phyloP scores from a whole-genome alignment of 352 stramenopile species.

The Phytophthora fragariae region DNA sequence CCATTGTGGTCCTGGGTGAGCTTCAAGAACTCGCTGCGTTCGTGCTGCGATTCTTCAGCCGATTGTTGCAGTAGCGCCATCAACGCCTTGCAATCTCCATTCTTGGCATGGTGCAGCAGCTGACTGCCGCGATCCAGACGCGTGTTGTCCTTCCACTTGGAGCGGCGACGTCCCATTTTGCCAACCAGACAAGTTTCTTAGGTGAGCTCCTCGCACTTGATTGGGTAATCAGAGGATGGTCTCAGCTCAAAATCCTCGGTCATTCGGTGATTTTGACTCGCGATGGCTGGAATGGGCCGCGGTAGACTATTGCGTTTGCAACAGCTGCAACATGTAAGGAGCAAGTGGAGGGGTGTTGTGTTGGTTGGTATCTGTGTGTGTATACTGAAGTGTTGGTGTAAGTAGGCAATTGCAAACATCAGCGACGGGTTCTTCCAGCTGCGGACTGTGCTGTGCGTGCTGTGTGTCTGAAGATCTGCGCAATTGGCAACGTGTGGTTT shows the following conservation, averaged over 20 bases:
- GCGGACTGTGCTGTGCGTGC: constrained; percentile 67
- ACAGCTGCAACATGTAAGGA: constrained; percentile 30
- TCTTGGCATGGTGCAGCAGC: constrained; percentile 64
- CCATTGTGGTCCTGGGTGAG: constrained; percentile 74
- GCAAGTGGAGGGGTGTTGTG: background rate
- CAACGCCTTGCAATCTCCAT: constrained; percentile 46
- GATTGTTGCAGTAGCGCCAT: constrained; percentile 36
- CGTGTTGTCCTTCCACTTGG: constrained; percentile 73
- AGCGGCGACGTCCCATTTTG: constrained; percentile 69
- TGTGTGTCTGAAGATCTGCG: background rate
- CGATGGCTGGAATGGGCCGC: constrained; percentile 11
- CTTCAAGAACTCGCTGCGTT: constrained; percentile 58
- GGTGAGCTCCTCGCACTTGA: too few species aligned
- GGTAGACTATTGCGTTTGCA: constrained; percentile 12
- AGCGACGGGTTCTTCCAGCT: constrained; percentile 75
- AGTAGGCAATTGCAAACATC: constrained; percentile 61
- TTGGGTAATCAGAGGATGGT: constrained; percentile 26
- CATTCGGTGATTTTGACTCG: constrained; percentile 13
- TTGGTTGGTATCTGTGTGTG: background rate
- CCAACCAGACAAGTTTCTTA: constrained; percentile 24
- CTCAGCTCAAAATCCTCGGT: constrained; percentile 1
- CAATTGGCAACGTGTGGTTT: background rate
- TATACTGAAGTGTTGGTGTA: constrained; percentile 1
- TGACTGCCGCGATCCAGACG: constrained; percentile 41
- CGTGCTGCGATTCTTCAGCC: constrained; percentile 17